Base-by-base conservation (phyloP, 1,139 yeast genomes). In the Suhomyces maxii region DNA sequence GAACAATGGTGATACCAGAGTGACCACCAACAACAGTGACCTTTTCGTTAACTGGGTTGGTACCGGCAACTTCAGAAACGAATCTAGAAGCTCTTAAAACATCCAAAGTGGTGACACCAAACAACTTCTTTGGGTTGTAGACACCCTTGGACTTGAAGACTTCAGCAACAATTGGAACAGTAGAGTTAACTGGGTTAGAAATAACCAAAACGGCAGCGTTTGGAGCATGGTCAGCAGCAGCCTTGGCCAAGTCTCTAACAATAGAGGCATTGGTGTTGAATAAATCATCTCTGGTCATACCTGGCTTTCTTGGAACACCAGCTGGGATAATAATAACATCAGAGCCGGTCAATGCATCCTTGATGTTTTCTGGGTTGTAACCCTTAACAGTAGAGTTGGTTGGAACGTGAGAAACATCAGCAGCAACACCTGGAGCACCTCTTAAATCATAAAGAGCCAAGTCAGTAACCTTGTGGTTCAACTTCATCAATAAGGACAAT, bases 301-400 rank as follows among this genome's bases (percentile, higher is more conserved):
- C 97, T 48, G 97, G 97, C 76, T 91, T 91, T 76, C 98, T 84
- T 67, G 97, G 97, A 49, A 91, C 89, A 65, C 98, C 97, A 42
- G 97, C 97, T 53, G 97, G 97, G 65, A 91, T 87, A 50, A 91
- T 82, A 53, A 91, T 87, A 52, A 90, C 78, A 60, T 86, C 87
- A 26, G 95, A 76, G 42, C 83, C 86, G 43, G 77, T 69, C 56
- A 91, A 76, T 26, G 96, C 95, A 45, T 70, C 74, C 54, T 77
- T 74, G 52, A 82, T 77, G 53, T 63, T 61, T 45, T 79, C 83
- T 51, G 95, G 91, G 56, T 85, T 76, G 73, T 78, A 85, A 48
- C 89, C 86, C 53, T 78, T 69, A 53, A 89, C 88, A 39, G 76
- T 71, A 50, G 91, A 82, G 63, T 84, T 82, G 56, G 97, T 87